A percentile compares a stretch with the other conserved stretches of the same genome.
phyloP scores from a whole-genome alignment of 805 yeast species.

The Schwanniomyces polymorphus region DNA sequence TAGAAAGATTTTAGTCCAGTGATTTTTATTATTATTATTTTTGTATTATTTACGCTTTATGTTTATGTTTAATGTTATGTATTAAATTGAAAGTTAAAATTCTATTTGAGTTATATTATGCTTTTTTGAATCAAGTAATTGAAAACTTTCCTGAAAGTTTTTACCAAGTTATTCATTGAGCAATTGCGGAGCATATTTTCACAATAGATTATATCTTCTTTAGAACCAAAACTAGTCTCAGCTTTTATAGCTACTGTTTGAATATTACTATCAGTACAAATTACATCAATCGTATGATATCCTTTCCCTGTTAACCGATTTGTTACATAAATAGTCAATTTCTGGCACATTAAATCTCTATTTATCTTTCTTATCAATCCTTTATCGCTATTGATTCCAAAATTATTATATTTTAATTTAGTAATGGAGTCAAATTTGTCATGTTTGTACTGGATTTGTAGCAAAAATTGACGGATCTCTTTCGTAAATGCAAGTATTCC shows the following conservation, averaged over 20 bases:
- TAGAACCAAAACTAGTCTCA: not conserved
- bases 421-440: slow-evolving; percentile 22
- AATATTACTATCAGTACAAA: slow-evolving; percentile 18
- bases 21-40: not conserved
- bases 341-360: slow-evolving; percentile 26
- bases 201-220: slow-evolving; percentile 7
- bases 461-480: slow-evolving; percentile 20
- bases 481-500: slow-evolving; percentile 21
- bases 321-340: slow-evolving; percentile 13
- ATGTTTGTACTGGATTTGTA: slow-evolving; percentile 29
- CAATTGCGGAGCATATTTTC: slow-evolving; percentile 14
- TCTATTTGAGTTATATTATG: not conserved
- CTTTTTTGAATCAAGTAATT: slow-evolving; percentile 2
- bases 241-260: slow-evolving; percentile 10
- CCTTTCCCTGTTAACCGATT: not conserved
- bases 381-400: slow-evolving; percentile 3
- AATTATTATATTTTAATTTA: slow-evolving; percentile 8
- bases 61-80: not conserved
- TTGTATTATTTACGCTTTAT: slow-evolving; percentile 1
- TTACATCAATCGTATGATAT: slow-evolving; percentile 15
- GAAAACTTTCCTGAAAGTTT: slow-evolving; percentile 14
- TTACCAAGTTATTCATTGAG: slow-evolving; percentile 12
- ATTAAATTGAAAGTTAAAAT: not conserved
- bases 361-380: slow-evolving; percentile 13
- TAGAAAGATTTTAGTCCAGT: not conserved